Evolutionary conservation across 805 yeast species (phyloP).

Genomic region (Zygosaccharomyces bisporus): DNA sequence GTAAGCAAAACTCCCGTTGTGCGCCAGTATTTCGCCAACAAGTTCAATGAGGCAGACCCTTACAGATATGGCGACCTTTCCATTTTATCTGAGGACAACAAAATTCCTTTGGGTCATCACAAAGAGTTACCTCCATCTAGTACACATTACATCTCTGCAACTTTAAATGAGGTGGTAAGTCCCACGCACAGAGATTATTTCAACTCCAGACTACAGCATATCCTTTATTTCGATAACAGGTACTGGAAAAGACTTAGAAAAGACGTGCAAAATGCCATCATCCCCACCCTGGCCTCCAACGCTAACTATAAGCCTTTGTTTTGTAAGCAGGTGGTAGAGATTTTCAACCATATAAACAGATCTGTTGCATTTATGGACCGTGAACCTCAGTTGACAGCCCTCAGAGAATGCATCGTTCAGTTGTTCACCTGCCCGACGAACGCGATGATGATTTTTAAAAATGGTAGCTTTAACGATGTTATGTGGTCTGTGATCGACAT

Average conservation of each 20-base stretch:
- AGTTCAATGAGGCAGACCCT: slow-evolving; percentile 17
- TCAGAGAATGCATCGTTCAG: slow-evolving; percentile 75
- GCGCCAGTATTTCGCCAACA: slow-evolving; percentile 23
- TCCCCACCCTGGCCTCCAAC: slow-evolving; percentile 56
- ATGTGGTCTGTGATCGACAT: slow-evolving; percentile 46
- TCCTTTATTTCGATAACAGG: slow-evolving; percentile 58
- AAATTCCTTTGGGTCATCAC: slow-evolving; percentile 37
- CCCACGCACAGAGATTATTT: slow-evolving; percentile 18
- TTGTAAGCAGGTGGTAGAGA: slow-evolving; percentile 50
- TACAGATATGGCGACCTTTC: slow-evolving; percentile 30
- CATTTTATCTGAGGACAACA: slow-evolving; percentile 35
- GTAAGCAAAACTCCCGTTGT: slow-evolving; percentile 28
- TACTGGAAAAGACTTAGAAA: slow-evolving; percentile 51
- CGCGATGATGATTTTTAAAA: slow-evolving; percentile 47
- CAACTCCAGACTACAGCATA: slow-evolving; percentile 52
- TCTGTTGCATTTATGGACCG: slow-evolving; percentile 63
- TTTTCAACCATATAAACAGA: slow-evolving; percentile 49
- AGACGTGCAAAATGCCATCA: slow-evolving; percentile 44
- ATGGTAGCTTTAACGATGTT: slow-evolving; percentile 41
- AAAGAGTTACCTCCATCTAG: slow-evolving; percentile 23
- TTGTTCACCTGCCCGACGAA: slow-evolving; percentile 86
- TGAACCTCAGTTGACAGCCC: slow-evolving; percentile 79
- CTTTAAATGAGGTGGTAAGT: slow-evolving; percentile 18
- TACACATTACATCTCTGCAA: slow-evolving; percentile 32
- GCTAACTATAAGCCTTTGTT: slow-evolving; percentile 45